Conservation (phyloP, 2,329 filamentous ascomycete genomes). For the Diplodia seriata region DNA sequence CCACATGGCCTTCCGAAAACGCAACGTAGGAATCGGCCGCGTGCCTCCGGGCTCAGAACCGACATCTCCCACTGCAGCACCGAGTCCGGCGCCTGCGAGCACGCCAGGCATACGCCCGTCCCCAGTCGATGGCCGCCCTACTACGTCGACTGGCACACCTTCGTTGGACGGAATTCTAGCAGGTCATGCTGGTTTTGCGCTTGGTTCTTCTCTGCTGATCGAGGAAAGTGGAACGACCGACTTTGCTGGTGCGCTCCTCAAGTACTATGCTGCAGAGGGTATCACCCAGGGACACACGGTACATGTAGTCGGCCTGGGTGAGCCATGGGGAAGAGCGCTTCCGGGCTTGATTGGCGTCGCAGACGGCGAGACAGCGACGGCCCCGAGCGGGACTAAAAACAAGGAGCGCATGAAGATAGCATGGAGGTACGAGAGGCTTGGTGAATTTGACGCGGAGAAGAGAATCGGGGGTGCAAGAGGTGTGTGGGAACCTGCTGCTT, state of each 20-base stretch:
- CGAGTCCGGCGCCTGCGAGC: conserved; percentile 37
- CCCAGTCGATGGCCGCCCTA: conserved; percentile 83
- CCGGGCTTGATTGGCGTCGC: conserved; percentile 71
- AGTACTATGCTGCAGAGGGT: conserved; percentile 92
- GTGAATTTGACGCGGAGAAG: conserved; percentile 67
- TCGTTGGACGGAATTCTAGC: conserved; percentile 86
- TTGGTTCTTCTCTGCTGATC: conserved; percentile 81
- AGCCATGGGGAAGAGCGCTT: conserved; percentile 82
- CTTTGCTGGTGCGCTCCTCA: conserved; percentile 81
- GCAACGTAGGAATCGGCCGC: conserved; percentile 64
- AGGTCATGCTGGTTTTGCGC: conserved; percentile 81
- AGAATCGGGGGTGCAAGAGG: conserved; percentile 61
- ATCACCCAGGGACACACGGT: conserved; percentile 89
- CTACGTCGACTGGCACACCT: conserved; percentile 87
- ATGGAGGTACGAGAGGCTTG: conserved; percentile 91
- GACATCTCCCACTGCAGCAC: conserved; percentile 26
- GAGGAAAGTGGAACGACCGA: conserved; percentile 94
- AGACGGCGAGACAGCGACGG: conserved; percentile 45
- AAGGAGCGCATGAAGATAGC: conserved; percentile 96
- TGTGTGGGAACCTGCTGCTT: conserved; percentile 50
- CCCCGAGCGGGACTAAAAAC: conserved; percentile 48
- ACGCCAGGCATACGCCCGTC: conserved; percentile 76
- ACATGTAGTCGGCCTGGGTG: conserved; percentile 80
- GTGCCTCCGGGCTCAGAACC: conserved; percentile 38
- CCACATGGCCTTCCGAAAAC: conserved; percentile 71